Evolutionary conservation across 2,329 filamentous ascomycete species (phyloP).

Genomic region (Dothideomycetes sp.): DNA sequence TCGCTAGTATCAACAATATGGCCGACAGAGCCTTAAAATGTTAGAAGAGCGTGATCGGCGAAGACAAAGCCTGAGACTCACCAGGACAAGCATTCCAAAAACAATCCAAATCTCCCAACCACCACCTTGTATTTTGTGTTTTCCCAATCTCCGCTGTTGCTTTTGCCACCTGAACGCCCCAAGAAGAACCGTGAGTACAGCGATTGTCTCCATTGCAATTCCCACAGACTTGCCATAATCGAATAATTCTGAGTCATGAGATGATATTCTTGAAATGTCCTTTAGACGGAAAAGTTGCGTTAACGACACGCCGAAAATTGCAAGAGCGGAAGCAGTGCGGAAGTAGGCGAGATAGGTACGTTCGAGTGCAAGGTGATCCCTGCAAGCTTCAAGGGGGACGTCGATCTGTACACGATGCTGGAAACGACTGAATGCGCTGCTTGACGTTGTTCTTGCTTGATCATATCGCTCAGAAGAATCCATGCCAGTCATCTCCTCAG

Average conservation of each 20-base stretch:
- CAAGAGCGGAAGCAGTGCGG: neutral
- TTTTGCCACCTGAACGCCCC: neutral
- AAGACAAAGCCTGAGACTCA: no score
- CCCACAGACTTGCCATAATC: neutral
- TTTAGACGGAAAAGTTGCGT: neutral
- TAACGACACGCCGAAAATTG: neutral
- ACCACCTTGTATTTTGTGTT: neutral
- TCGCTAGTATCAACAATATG: no score
- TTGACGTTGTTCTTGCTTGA: no score
- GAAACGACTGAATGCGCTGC: no score
- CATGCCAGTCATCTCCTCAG: no score
- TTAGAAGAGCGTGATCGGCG: no score
- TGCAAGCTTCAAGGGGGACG: neutral
- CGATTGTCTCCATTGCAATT: neutral
- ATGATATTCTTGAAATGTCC: neutral
- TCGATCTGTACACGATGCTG: no score
- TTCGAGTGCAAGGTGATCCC: neutral
- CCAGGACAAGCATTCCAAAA: no score
- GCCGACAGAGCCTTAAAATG: no score
- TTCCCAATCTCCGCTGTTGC: neutral
- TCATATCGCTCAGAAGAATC: no score
- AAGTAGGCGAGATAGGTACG: neutral
- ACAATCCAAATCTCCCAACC: neutral
- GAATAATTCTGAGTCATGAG: no score
- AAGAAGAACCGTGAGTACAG: neutral